Evolutionary conservation across 2,329 filamentous ascomycete species (phyloP), one percentile per base, ranked within the genome.

Genomic region (Leptosphaerulina australis): DNA sequence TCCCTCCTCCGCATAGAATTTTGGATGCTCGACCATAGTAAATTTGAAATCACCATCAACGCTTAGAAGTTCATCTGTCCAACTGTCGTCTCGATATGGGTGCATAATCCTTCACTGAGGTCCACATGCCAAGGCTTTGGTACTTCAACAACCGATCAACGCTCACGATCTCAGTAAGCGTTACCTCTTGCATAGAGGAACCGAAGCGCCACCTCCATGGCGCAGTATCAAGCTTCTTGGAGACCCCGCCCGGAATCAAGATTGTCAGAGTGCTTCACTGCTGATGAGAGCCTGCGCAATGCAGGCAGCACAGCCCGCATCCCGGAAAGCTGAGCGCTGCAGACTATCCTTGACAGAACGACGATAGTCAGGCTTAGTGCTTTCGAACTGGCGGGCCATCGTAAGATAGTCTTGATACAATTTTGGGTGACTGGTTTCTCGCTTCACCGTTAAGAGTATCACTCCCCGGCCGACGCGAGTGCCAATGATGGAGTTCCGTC

Each of bases 191-290:
- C 43, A 48, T 40, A 7, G 29, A 34, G 33, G 22, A 33, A 38
- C 33, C 33, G 24, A 47, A 36, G 28, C 24, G 37, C 49, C 37
- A 47, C 49, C 28, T 47, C 2, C 18, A 47, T 25, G 37, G 43
- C 44, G 33, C 38, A 53, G 50, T 34, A 43, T 30, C 22, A 39
- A 39, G 29, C 22, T 40, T 37, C 36, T 44, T 60, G 55, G 58
- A 60, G 58, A 56, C 64, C 56, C 62, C 62, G 61, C 61, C 56
- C 61, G 48, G 57, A 56, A 44, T 41, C 48, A 53, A 50, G 50
- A 45, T 45, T 55, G 48, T 56, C 51, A 62, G 44, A 56, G 26
- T 55, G 47, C 46, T 62, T 53, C 31, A 34, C 17, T 51, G 57
- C 55, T 65, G 59, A 59, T 53, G 62, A 58, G 50, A 53, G 55